A percentile compares a stretch with the other conserved stretches of the same genome.
These are phyloP conservation scores for Mortierella polycephala DNA, from an alignment of 371 early-diverging fungal species.

Conservation along the genomic window DNA sequence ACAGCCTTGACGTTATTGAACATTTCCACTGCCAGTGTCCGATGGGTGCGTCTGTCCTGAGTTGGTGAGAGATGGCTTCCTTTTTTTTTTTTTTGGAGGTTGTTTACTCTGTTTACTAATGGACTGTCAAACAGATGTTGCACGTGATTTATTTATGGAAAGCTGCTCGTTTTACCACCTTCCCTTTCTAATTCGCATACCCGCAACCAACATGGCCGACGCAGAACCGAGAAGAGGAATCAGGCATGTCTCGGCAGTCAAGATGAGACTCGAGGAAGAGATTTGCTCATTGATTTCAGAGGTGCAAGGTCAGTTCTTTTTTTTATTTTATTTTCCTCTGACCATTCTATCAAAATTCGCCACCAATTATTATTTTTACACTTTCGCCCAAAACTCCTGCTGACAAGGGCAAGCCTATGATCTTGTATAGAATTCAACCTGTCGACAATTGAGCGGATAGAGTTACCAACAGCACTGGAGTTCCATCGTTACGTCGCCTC, in stretches of 20 bases:
- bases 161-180: not conserved
- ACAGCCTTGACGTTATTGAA: conserved; percentile 31
- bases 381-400: no score
- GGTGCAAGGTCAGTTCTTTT: conserved; percentile 30
- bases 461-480: conserved; percentile 58
- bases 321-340: not conserved
- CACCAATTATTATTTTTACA: no score
- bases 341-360: not conserved
- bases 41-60: no score
- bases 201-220: not conserved
- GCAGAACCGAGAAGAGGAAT: conserved; percentile 9
- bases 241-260: conserved; percentile 26
- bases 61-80: not conserved
- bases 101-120: not conserved
- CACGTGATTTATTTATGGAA: no score
- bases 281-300: conserved; percentile 44
- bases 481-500: conserved; percentile 57
- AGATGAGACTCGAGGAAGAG: conserved; percentile 50
- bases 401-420: no score
- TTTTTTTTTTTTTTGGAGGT: not conserved
- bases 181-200: not conserved
- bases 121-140: conserved; percentile 3
- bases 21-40: no score
- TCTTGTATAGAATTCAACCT: conserved; percentile 46
- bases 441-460: conserved; percentile 45